Percentiles rank a stretch among this genome's conserved stretches.
phyloP scores from a whole-genome alignment of 306 rosid species.

The Trichosanthes truncata region DNA sequence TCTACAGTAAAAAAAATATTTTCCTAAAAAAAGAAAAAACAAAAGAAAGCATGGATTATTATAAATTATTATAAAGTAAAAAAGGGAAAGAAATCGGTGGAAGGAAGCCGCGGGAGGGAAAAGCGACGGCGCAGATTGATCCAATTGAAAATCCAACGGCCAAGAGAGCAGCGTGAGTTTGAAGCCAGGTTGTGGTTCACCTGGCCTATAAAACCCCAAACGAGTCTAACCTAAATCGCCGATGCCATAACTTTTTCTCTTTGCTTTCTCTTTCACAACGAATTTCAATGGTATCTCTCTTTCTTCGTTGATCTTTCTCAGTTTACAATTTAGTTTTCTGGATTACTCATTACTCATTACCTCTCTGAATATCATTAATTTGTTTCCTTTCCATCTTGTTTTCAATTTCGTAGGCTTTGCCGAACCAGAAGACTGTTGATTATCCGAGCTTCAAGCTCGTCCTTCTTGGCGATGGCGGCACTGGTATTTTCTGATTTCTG shows the following conservation, averaged over 20 bases:
- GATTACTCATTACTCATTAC: no score
- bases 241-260: not conserved
- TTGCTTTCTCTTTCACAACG: no score
- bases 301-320: no score
- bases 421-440: not conserved
- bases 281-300: no score
- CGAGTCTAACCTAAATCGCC: not conserved
- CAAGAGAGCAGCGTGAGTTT: not conserved
- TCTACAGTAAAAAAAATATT: no score
- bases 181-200: not conserved
- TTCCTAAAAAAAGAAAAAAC: no score
- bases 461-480: conserved; percentile 71
- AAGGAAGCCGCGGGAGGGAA: no score
- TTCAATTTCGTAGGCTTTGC: not conserved
- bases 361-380: conserved; percentile 8
- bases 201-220: not conserved
- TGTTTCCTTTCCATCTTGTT: not conserved
- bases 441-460: conserved; percentile 75
- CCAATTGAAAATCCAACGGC: not conserved
- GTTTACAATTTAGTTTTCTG: no score
- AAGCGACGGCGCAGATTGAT: not conserved
- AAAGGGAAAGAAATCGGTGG: no score
- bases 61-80: no score
- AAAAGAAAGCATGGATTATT: no score
- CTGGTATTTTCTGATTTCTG: conserved; percentile 23